Evolutionary conservation across 148 eudicot genomes (phyloP), one percentile per base, ranked within the genome.

Genomic region (Fagopyrum esculentum): DNA sequence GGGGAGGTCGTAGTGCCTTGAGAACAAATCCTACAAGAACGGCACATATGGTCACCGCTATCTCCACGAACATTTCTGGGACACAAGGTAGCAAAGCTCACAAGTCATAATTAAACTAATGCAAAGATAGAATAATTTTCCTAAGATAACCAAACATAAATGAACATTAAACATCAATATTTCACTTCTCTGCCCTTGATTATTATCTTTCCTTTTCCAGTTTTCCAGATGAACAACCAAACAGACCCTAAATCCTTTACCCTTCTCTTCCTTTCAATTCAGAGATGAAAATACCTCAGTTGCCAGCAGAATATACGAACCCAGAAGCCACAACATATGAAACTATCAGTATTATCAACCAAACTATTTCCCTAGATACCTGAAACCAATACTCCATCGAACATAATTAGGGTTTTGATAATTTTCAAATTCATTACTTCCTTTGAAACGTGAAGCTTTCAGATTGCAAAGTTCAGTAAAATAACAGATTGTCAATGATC

Each of bases 11-110:
- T 6, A 66, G 15, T 6, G 43, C 6, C 46, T 40, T 43, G 71
- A 35, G 43, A 40, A 66, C 6, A 15, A 12, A 40, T 66, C 71
- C 71, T 1, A 13, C 46, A 66, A 66, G 71, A 66, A 66, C 71
- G 46, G 46, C 46, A 13, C 40, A 8, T 13, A 66, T 40, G 46
- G 71, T 35, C 46, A 43, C 71, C 15, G 71, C 71, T 66, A 46
- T 12, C 71, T 66, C 46, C 71, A 66, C 71, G 15, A 12, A 66
- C 71, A 66, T 66, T 66, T 66, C 71, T 66, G 71, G 71, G 5
- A 40, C 17, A 43, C 5, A 66, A 66, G 19, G 71, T 64, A 66
- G 47, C 71, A 66, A 66, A 35, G 3, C n/a, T 15, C 71, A 43
- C 30, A 13, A 66, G 46, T 66, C 3, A 40, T 17, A 22, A 59